phyloP scores from a whole-genome alignment of 2,329 filamentous ascomycete genomes.

The Cucurbitaria berberidis region DNA sequence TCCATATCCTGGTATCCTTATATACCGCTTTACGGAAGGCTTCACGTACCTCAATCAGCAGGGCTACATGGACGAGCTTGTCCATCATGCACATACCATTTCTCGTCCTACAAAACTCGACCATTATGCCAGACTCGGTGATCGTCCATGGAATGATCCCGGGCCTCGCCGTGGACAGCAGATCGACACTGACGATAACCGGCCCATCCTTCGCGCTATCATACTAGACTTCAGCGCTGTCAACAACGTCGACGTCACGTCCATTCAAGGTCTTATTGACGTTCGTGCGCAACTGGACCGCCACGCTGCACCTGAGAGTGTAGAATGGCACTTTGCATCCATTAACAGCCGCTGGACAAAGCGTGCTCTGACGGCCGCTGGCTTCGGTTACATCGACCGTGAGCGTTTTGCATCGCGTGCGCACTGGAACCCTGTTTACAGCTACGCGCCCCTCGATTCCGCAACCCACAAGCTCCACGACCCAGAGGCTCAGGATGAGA shows the following conservation, averaged over 20 bases:
- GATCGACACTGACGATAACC: constrained; percentile 54
- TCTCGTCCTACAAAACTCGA: constrained; percentile 79
- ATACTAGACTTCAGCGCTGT: constrained; percentile 93
- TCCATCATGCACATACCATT: constrained; percentile 55
- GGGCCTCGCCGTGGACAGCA: constrained; percentile 68
- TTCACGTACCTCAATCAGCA: constrained; percentile 97
- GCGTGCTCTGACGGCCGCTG: constrained; percentile 82
- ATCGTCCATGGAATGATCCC: constrained; percentile 95
- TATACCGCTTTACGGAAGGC: constrained; percentile 93
- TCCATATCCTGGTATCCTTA: constrained; percentile 91
- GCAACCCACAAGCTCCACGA: constrained; percentile 67
- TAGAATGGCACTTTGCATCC: constrained; percentile 96
- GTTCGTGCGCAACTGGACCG: constrained; percentile 91
- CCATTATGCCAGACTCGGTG: constrained; percentile 60
- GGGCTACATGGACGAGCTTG: constrained; percentile 77
- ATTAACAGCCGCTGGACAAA: constrained; percentile 95
- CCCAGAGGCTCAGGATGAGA: constrained; percentile 33
- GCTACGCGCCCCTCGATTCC: constrained; percentile 83
- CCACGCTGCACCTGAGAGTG: constrained; percentile 78
- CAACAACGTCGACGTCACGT: constrained; percentile 93
- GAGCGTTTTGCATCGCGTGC: constrained; percentile 58
- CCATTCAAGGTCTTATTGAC: constrained; percentile 89
- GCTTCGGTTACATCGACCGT: constrained; percentile 76
- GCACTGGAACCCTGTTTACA: constrained; percentile 91
- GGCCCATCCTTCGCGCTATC: constrained; percentile 81